phyloP scores from a whole-genome alignment of 805 yeast genomes.

The Wickerhamiella sergipiensis region DNA sequence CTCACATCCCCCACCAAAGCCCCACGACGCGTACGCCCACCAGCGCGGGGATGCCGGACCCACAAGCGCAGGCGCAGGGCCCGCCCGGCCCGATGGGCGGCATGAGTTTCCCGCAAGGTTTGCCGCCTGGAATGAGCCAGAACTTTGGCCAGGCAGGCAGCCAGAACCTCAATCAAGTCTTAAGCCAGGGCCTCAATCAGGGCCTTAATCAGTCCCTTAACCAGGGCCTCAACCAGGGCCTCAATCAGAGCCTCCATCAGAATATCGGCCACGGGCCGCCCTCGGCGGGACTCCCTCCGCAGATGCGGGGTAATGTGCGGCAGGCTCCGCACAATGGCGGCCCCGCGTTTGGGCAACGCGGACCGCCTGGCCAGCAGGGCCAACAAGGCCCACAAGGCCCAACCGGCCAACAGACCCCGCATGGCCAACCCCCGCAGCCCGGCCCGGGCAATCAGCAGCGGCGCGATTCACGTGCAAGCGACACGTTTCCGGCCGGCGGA shows the following conservation, averaged over 20 bases:
- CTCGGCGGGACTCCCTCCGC: neutral
- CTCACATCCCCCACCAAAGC: neutral
- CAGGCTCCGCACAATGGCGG: neutral
- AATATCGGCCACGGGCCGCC: neutral
- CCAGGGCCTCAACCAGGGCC: neutral
- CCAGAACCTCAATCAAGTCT: neutral
- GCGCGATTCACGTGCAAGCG: neutral
- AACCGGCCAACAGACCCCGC: too few relatives aligned
- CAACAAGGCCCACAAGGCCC: too few relatives aligned
- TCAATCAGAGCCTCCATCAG: neutral
- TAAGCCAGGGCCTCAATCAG: neutral
- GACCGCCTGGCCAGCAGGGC: too few relatives aligned
- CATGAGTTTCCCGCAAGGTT: neutral
- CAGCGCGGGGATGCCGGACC: neutral
- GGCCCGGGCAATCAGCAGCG: neutral
- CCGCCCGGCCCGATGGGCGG: neutral
- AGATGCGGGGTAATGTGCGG: neutral
- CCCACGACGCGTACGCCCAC: neutral
- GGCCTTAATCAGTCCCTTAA: neutral
- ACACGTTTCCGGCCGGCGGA: neutral
- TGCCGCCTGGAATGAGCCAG: neutral
- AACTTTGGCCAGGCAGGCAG: neutral
- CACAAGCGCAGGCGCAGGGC: neutral
- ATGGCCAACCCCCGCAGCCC: too few relatives aligned
- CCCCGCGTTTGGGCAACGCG: neutral